Conservation (phyloP, 805 yeast genomes). For the Metschnikowia rubicola region DNA sequence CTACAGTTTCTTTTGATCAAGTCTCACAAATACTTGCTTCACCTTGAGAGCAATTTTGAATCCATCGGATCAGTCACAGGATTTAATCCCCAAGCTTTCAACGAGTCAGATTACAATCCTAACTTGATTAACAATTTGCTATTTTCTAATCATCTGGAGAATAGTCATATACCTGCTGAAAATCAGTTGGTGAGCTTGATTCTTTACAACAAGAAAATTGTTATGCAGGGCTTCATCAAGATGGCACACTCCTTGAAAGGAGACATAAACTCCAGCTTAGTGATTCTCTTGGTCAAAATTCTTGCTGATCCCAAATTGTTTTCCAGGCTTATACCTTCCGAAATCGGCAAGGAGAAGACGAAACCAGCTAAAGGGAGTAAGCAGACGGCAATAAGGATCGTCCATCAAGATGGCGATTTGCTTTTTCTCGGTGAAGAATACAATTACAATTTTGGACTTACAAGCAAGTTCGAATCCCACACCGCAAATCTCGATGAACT, state of each 20-base stretch:
- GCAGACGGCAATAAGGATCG: slow-evolving; percentile 7
- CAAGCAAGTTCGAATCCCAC: slow-evolving; percentile 40
- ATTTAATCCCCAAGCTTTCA: slow-evolving; percentile 26
- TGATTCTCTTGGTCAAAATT: slow-evolving; percentile 35
- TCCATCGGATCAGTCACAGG: slow-evolving; percentile 31
- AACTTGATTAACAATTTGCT: slow-evolving; percentile 28
- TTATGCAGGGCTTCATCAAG: slow-evolving; percentile 33
- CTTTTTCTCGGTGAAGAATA: slow-evolving; percentile 45
- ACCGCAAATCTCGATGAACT: slow-evolving; percentile 2
- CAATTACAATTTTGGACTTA: slow-evolving; percentile 50
- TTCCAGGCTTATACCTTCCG: slow-evolving; percentile 12
- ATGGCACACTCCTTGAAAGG: slow-evolving; percentile 31
- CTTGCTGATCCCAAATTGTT: slow-evolving; percentile 38
- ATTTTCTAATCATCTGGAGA: slow-evolving; percentile 23
- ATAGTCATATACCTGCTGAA: slow-evolving; percentile 21
- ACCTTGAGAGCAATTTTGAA: slow-evolving; percentile 36
- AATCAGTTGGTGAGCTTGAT: slow-evolving; percentile 31
- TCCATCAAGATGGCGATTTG: slow-evolving; percentile 23
- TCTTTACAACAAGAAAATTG: slow-evolving; percentile 34
- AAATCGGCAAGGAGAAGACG: slow-evolving; percentile 15
- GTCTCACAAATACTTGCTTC: slow-evolving; percentile 38
- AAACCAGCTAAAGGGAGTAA: slow-evolving; percentile 20
- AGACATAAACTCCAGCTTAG: slow-evolving; percentile 41
- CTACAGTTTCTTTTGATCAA: slow-evolving; percentile 40
- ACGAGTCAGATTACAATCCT: slow-evolving; percentile 29